Conservation (phyloP, 352 stramenopile species). For the Salisapilia sapeloensis region DNA sequence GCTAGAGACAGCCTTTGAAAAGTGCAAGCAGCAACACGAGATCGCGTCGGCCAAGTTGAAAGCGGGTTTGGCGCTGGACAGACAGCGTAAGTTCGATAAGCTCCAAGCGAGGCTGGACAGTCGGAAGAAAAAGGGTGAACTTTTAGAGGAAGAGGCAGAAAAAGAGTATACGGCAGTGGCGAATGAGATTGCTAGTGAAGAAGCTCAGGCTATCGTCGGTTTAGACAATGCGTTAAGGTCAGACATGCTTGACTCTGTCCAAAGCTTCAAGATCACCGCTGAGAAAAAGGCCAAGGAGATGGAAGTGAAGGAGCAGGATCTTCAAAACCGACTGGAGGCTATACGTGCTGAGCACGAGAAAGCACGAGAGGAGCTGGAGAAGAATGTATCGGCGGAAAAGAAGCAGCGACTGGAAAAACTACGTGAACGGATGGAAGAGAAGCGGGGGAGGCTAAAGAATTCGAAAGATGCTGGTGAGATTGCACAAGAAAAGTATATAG, state of each 20-base stretch:
- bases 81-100: too few relatives aligned
- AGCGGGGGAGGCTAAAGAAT: constrained; percentile 3
- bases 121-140: too few relatives aligned
- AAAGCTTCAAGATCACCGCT: constrained; percentile 2
- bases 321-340: constrained; percentile 5
- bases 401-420: constrained; percentile 4
- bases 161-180: neutral
- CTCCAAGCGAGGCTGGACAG: too few relatives aligned
- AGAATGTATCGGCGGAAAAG: constrained; percentile 10
- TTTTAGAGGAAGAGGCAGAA: neutral
- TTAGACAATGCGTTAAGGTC: constrained; percentile 11
- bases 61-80: too few relatives aligned
- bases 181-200: neutral
- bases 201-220: constrained; percentile 2
- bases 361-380: constrained; percentile 8
- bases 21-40: too few relatives aligned
- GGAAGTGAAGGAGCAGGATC: constrained; percentile 9
- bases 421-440: constrained; percentile 6
- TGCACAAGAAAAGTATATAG: neutral
- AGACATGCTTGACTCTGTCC: constrained; percentile 5
- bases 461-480: neutral
- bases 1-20: too few relatives aligned
- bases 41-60: too few relatives aligned
- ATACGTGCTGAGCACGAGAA: constrained; percentile 9
- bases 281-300: constrained; percentile 10